Evolutionary conservation across 345 rosid genomes (phyloP).

Genomic region (Raphanus sativus): DNA sequence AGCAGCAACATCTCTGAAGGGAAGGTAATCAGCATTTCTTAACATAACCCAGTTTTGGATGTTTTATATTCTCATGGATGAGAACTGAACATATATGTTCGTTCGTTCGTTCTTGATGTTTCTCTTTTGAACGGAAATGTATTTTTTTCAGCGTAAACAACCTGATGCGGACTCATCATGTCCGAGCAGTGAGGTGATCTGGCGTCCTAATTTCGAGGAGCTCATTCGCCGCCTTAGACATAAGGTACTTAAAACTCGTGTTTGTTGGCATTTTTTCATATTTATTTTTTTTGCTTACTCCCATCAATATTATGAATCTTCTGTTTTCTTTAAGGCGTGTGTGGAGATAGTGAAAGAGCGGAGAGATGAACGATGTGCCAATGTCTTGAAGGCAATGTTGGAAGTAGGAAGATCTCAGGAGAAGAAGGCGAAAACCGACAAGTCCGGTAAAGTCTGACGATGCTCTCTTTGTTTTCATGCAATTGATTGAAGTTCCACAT

Average conservation of each 20-base stretch:
- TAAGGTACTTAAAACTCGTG: constrained; percentile 48
- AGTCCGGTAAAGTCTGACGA: constrained; percentile 53
- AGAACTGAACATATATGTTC: constrained; percentile 2
- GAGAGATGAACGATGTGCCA: constrained; percentile 69
- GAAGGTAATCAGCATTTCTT: constrained; percentile 55
- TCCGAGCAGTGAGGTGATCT: constrained; percentile 48
- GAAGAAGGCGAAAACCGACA: constrained; percentile 63
- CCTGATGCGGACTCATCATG: constrained; percentile 44
- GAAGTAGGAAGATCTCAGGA: constrained; percentile 69
- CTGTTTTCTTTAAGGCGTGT: constrained; percentile 45
- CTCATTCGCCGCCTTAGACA: constrained; percentile 68
- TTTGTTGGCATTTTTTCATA: background rate
- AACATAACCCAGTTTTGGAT: constrained; percentile 3
- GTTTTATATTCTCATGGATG: background rate
- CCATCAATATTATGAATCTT: background rate
- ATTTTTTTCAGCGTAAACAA: constrained; percentile 57
- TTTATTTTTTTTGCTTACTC: background rate
- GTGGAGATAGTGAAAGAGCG: constrained; percentile 64
- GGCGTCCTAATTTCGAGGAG: constrained; percentile 90
- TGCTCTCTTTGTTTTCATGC: background rate
- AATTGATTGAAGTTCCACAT: background rate
- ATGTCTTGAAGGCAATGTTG: constrained; percentile 73
- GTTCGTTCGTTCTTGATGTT: constrained; percentile 1
- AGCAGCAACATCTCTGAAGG: constrained; percentile 42
- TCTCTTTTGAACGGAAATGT: constrained; percentile 15